Percentiles rank a stretch among this genome's conserved stretches.
Conservation (phyloP, 495 filamentous ascomycete species). For the Poronia punctata region DNA sequence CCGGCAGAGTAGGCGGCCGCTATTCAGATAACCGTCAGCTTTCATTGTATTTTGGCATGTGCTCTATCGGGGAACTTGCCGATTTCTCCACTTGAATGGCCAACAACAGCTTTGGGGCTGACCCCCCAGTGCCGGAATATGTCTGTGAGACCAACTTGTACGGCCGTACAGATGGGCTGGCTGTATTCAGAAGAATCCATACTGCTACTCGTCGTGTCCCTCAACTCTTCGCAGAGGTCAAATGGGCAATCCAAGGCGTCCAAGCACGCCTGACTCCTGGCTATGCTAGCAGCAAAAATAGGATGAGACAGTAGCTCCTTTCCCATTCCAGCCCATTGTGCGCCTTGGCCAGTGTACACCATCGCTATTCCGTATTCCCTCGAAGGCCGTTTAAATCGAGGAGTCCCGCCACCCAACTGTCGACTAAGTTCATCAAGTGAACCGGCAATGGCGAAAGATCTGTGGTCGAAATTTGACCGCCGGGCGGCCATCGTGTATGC, state of each 20-base stretch:
- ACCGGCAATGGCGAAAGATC: conserved; percentile 8
- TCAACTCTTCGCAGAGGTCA: conserved; percentile 5
- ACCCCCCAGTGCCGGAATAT: conserved; percentile 40
- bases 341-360: conserved; percentile 22
- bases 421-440: conserved; percentile 6
- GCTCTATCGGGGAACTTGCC: conserved; percentile 41
- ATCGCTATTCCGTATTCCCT: conserved; percentile 11
- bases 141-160: conserved; percentile 40
- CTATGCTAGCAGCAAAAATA: conserved; percentile 17
- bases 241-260: conserved; percentile 3
- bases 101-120: conserved; percentile 44
- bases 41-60: conserved; percentile 36
- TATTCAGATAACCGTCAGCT: background rate
- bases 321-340: conserved; percentile 39
- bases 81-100: conserved; percentile 62
- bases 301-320: conserved; percentile 21
- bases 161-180: conserved; percentile 31
- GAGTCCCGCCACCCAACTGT: conserved; percentile 2
- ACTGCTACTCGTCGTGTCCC: background rate
- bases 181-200: conserved; percentile 14
- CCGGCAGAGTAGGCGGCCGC: conserved; percentile 18
- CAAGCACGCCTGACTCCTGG: conserved; percentile 5
- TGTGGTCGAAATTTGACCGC: conserved; percentile 14
- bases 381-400: conserved; percentile 6
- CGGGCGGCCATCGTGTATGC: conserved; percentile 14